Percentiles rank a stretch among this genome's conserved stretches.
phyloP scores from a whole-genome alignment of 441 rosid species.

The Isatis lusitanica region DNA sequence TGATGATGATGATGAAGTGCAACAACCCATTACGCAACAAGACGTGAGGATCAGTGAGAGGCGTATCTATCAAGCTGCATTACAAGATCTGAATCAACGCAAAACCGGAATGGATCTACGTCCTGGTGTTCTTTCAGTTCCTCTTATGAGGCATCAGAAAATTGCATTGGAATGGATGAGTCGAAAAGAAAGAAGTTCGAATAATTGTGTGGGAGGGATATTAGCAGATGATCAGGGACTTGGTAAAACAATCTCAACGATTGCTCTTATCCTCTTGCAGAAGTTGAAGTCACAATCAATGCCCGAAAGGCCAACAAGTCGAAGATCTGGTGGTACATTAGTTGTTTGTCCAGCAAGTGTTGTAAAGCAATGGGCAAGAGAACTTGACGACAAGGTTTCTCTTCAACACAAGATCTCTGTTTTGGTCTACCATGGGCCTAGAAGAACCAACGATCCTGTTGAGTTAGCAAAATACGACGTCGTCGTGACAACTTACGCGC shows the following conservation, averaged over 20 bases:
- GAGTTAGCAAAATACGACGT: constrained; percentile 78
- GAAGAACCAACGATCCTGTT: constrained; percentile 66
- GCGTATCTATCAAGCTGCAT: neutral
- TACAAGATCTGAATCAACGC: constrained; percentile 79
- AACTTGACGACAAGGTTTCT: constrained; percentile 76
- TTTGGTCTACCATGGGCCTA: constrained; percentile 74
- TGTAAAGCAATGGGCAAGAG: constrained; percentile 87
- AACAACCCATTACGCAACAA: neutral
- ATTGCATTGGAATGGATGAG: constrained; percentile 93
- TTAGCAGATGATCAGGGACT: constrained; percentile 89
- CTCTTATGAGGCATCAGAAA: constrained; percentile 87
- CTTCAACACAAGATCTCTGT: constrained; percentile 55
- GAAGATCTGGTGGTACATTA: constrained; percentile 74
- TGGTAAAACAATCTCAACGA: constrained; percentile 87
- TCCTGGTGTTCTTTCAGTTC: constrained; percentile 69
- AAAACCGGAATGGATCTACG: constrained; percentile 61
- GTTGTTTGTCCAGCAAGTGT: constrained; percentile 91
- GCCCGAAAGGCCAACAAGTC: constrained; percentile 37
- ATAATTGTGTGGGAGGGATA: constrained; percentile 80
- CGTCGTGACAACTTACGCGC: constrained; percentile 85
- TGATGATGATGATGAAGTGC: neutral
- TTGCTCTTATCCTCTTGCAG: constrained; percentile 77
- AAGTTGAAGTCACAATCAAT: constrained; percentile 57
- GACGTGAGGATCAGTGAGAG: neutral
- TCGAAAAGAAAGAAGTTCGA: constrained; percentile 70